A percentile compares a stretch with the other conserved stretches of the same genome.
Evolutionary conservation across 176 grass and related monocot genomes (phyloP).

Genomic region (Tillandsia leiboldiana): DNA sequence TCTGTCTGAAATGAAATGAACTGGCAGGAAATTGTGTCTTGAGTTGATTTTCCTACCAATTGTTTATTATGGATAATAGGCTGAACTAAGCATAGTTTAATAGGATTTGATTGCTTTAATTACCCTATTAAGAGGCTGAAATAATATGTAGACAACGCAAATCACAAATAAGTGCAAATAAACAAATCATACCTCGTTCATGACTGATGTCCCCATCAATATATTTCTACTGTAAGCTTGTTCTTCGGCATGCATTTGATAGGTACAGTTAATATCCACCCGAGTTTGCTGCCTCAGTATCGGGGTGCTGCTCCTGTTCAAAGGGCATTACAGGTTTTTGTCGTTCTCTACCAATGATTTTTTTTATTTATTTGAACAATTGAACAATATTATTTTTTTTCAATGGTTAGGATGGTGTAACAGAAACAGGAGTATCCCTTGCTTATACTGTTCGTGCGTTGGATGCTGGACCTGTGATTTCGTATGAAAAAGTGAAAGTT

Average conservation of each 20-base stretch:
- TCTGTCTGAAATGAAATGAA: no score
- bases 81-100: no score
- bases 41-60: no score
- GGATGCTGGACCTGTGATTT: conserved; percentile 88
- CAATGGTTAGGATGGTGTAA: conserved; percentile 65
- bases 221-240: no score
- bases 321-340: conserved; percentile 80
- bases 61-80: no score
- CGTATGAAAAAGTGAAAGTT: conserved; percentile 53
- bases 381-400: conserved; percentile 20
- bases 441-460: conserved; percentile 81
- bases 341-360: conserved; percentile 1
- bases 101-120: no score
- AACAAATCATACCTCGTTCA: no score
- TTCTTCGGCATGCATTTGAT: neutral
- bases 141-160: no score
- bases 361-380: conserved; percentile 4
- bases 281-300: conserved; percentile 87
- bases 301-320: conserved; percentile 97
- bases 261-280: conserved; percentile 97
- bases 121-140: no score
- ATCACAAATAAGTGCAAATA: no score
- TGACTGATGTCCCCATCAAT: no score
- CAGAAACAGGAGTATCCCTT: conserved; percentile 93
- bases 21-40: no score